Percentiles rank a stretch among this genome's conserved stretches.
phyloP scores from a whole-genome alignment of 1,139 yeast species.

The Magnusiomyces fungicola region DNA sequence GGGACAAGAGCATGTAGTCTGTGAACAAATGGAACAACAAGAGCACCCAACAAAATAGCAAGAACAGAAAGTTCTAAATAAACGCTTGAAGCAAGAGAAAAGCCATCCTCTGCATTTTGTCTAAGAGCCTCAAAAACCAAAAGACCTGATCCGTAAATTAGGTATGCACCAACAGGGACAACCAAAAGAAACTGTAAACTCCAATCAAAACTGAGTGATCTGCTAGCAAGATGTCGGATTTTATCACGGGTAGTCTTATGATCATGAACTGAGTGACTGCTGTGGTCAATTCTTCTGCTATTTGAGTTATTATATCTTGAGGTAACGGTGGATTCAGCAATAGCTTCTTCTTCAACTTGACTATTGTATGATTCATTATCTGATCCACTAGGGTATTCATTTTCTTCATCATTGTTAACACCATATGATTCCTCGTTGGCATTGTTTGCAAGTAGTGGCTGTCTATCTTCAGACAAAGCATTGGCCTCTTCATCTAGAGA shows the following conservation, averaged over 20 bases:
- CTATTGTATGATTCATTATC: slow-evolving; percentile 1
- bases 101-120: slow-evolving; percentile 65
- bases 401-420: not conserved
- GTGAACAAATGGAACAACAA: slow-evolving; percentile 65
- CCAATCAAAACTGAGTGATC: slow-evolving; percentile 69
- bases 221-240: slow-evolving; percentile 24
- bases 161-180: slow-evolving; percentile 56
- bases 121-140: slow-evolving; percentile 55
- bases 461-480: slow-evolving; percentile 7
- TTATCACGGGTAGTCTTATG: slow-evolving; percentile 20
- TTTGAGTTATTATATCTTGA: not conserved
- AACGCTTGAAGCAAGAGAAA: slow-evolving; percentile 41
- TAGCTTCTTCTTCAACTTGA: slow-evolving; percentile 1
- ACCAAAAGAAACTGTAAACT: slow-evolving; percentile 58
- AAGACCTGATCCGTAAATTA: slow-evolving; percentile 41
- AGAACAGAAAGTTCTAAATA: slow-evolving; percentile 38
- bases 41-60: slow-evolving; percentile 43
- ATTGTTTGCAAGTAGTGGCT: not conserved
- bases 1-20: slow-evolving; percentile 53
- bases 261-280: slow-evolving; percentile 8
- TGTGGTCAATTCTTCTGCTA: not conserved
- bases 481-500: slow-evolving; percentile 5
- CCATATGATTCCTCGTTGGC: not conserved
- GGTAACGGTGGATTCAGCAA: not conserved
- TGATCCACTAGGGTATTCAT: not conserved